phyloP scores from a whole-genome alignment of 768 basidiomycete genomes.

The Fomitopsis serialis region DNA sequence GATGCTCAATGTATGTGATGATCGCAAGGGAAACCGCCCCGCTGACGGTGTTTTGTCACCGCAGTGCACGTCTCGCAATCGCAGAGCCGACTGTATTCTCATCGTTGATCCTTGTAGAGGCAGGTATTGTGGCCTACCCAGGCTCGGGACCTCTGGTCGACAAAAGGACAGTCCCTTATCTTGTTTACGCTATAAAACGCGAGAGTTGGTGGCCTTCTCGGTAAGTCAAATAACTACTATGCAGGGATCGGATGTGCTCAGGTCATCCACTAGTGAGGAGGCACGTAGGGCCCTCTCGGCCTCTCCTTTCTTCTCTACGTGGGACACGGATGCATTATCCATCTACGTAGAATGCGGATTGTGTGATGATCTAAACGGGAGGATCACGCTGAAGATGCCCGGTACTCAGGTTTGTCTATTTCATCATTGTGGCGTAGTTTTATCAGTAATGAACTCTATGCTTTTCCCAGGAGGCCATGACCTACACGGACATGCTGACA shows the following conservation, averaged over 20 bases:
- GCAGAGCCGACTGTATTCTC: conserved; percentile 63
- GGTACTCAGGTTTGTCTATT: conserved; percentile 34
- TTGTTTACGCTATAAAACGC: conserved; percentile 48
- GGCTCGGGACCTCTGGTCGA: not conserved
- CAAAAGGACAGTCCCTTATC: conserved; percentile 1
- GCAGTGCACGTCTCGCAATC: conserved; percentile 60
- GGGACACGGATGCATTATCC: conserved; percentile 60
- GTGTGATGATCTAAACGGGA: conserved; percentile 30
- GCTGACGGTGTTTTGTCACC: too few relatives aligned
- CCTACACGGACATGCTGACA: conserved; percentile 42
- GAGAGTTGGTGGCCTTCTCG: conserved; percentile 59
- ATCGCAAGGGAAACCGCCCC: too few relatives aligned
- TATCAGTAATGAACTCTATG: not conserved
- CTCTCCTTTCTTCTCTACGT: conserved; percentile 62
- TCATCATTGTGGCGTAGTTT: not conserved
- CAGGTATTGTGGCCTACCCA: conserved; percentile 43
- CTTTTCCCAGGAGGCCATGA: conserved; percentile 42
- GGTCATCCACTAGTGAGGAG: conserved; percentile 42
- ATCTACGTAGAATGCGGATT: conserved; percentile 59
- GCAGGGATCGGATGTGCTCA: too few relatives aligned
- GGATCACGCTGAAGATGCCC: conserved; percentile 59
- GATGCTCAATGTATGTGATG: conserved; percentile 59
- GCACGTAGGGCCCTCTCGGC: conserved; percentile 43
- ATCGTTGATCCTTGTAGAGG: conserved; percentile 71
- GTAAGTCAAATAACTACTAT: conserved; percentile 27